These are phyloP conservation scores for Aureobasidium sp. DNA, from an alignment of 2,329 filamentous ascomycete species.

Conservation along the genomic window DNA sequence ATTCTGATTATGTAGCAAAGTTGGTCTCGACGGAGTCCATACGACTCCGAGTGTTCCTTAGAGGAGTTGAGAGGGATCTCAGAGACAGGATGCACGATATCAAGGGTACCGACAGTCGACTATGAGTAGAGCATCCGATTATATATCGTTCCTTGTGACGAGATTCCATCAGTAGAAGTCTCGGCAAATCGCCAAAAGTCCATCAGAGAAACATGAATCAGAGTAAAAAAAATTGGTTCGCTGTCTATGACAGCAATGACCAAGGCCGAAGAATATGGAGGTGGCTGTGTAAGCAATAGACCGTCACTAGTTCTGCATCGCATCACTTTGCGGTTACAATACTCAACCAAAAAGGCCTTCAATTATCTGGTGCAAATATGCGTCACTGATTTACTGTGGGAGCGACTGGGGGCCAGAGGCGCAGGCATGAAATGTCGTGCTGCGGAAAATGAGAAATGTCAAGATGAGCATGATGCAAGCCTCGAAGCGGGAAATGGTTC, in stretches of 20 bases:
- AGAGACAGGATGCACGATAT: background rate
- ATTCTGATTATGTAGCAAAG: background rate
- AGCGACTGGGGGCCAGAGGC: background rate
- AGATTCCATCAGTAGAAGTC: background rate
- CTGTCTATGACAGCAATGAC: background rate
- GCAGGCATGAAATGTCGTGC: background rate
- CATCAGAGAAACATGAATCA: background rate
- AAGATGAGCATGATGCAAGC: background rate
- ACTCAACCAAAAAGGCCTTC: background rate
- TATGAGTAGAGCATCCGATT: background rate
- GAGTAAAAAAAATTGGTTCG: background rate
- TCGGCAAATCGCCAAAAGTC: background rate
- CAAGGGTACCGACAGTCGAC: background rate
- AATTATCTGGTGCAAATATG: background rate
- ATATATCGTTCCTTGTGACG: background rate
- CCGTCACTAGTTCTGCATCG: conserved; percentile 3
- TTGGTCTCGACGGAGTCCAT: background rate
- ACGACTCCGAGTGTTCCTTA: background rate
- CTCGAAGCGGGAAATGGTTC: conserved; percentile 8
- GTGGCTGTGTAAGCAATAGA: conserved; percentile 6
- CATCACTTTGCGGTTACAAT: background rate
- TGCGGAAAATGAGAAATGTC: background rate
- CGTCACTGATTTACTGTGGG: background rate
- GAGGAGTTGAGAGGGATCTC: background rate
- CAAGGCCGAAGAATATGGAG: conserved; percentile 1